These are phyloP conservation scores for Phytophthora europaea DNA, from an alignment of 352 stramenopile species.

Conservation along the genomic window DNA sequence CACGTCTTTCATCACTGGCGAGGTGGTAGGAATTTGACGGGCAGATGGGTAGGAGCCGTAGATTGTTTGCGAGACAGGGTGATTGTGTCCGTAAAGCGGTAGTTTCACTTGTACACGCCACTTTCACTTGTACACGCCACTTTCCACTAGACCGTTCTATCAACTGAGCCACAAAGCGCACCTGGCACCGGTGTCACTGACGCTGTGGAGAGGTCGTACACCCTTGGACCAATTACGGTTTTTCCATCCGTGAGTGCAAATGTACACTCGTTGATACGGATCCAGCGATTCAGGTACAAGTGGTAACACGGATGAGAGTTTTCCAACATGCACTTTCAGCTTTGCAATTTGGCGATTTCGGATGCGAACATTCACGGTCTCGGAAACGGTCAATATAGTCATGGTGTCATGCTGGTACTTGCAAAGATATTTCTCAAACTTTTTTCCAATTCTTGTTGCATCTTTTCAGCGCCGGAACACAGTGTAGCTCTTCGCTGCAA, in stretches of 20 bases:
- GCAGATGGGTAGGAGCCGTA: not conserved
- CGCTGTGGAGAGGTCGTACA: not conserved
- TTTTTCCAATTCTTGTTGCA: conserved; percentile 3
- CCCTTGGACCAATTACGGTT: conserved; percentile 5
- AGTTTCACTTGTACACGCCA: conserved; percentile 1
- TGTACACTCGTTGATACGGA: conserved; percentile 17
- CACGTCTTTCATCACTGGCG: conserved; percentile 3
- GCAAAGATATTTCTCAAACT: conserved; percentile 3
- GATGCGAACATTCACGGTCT: not conserved
- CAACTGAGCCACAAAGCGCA: conserved; percentile 1
- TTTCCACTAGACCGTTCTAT: not conserved
- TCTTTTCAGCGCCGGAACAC: not conserved
- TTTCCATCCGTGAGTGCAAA: conserved; percentile 15
- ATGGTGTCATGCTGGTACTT: not conserved
- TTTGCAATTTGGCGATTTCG: not conserved
- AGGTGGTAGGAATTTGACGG: not conserved
- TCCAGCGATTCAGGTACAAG: conserved; percentile 8
- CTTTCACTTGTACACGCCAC: conserved; percentile 7
- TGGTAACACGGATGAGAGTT: not conserved
- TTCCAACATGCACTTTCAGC: not conserved
- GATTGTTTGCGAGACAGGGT: not conserved
- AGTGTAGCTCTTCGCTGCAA: not conserved
- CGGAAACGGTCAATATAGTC: not conserved
- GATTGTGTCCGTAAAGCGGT: conserved; percentile 8
- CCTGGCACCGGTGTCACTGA: not conserved